Conservation (phyloP, 164 flowering plant genomes). For the Sextonia rubra region DNA sequence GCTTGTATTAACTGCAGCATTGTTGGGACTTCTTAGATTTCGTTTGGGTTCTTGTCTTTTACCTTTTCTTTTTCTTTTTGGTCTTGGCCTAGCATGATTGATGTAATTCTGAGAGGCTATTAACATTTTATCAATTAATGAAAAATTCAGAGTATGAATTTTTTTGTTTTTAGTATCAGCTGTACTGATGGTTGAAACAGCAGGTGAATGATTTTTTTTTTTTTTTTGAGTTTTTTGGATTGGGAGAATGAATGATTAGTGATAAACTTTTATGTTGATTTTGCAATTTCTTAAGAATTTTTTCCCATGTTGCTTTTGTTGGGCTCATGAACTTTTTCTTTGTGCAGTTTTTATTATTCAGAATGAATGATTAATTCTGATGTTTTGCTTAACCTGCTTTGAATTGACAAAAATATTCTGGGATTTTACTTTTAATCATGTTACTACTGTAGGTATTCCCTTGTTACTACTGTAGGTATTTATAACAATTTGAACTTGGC, state of each 20-base stretch:
- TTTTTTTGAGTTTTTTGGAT: no score
- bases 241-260: no score
- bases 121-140: slow-evolving; percentile 15
- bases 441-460: neutral
- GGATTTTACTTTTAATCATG: neutral
- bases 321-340: neutral
- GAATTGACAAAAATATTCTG: neutral
- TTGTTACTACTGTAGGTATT: neutral
- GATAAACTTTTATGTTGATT: no score
- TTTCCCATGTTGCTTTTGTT: no score
- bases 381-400: neutral
- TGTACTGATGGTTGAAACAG: no score
- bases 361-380: neutral
- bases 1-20: slow-evolving; percentile 15
- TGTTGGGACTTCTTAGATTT: slow-evolving; percentile 18
- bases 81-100: slow-evolving; percentile 11
- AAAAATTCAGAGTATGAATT: slow-evolving; percentile 16
- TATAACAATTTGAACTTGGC: neutral
- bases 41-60: slow-evolving; percentile 10
- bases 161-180: no score
- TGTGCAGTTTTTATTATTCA: neutral
- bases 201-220: no score
- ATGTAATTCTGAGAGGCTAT: slow-evolving; percentile 21
- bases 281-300: no score
- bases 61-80: slow-evolving; percentile 9